phyloP scores from a whole-genome alignment of 495 filamentous ascomycete species.

The Neurospora pannonica region DNA sequence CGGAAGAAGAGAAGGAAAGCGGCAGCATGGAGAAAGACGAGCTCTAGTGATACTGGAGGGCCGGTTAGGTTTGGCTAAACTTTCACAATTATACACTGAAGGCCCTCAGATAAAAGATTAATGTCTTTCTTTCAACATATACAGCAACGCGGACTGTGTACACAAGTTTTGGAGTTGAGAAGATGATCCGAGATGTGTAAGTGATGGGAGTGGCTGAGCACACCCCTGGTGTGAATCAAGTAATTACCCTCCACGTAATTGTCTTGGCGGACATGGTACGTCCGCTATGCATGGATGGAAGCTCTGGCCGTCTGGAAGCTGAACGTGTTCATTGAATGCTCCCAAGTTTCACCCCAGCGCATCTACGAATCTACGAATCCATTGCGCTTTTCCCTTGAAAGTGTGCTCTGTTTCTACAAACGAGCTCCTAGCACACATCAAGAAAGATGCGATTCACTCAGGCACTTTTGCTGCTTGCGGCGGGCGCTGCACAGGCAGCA shows the following conservation, averaged over 20 bases:
- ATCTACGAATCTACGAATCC: not conserved
- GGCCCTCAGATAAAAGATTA: not conserved
- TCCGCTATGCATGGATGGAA: slow-evolving; percentile 4
- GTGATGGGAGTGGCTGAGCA: not conserved
- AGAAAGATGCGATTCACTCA: slow-evolving; percentile 40
- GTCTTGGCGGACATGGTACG: slow-evolving; percentile 7
- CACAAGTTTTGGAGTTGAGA: slow-evolving; percentile 4
- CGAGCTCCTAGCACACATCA: slow-evolving; percentile 4
- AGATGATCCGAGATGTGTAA: slow-evolving; percentile 4
- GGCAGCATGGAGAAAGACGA: slow-evolving; percentile 12
- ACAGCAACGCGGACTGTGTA: not conserved
- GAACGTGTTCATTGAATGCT: slow-evolving; percentile 23
- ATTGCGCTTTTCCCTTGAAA: not conserved
- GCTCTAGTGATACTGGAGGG: slow-evolving; percentile 4
- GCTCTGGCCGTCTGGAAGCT: slow-evolving; percentile 9
- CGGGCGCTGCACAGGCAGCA: slow-evolving; percentile 47
- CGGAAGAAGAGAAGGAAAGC: not conserved
- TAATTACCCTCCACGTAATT: slow-evolving; percentile 3
- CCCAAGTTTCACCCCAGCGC: not conserved
- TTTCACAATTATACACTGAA: not conserved
- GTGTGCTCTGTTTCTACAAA: slow-evolving; percentile 1
- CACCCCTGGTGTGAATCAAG: not conserved
- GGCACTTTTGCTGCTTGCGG: slow-evolving; percentile 36
- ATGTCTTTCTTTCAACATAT: not conserved
- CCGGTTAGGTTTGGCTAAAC: not conserved